Conservation (phyloP, 805 yeast genomes). For the Babjeviella inositovora region DNA sequence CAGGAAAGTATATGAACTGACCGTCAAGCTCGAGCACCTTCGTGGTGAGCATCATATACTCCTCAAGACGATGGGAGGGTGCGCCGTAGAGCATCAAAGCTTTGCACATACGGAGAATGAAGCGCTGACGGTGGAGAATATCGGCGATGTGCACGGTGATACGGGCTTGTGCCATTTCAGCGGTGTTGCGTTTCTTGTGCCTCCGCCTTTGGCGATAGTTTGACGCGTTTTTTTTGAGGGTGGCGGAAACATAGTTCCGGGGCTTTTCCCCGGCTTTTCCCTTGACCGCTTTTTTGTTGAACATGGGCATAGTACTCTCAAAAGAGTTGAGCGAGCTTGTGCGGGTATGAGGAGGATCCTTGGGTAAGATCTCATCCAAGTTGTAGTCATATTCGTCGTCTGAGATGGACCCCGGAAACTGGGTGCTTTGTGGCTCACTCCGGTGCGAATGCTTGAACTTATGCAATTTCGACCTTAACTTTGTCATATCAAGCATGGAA, state of each 20-base stretch:
- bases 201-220: constrained; percentile 8
- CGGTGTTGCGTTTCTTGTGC: constrained; percentile 13
- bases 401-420: too few relatives aligned
- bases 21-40: constrained; percentile 28
- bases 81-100: constrained; percentile 29
- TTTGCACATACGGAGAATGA: constrained; percentile 25
- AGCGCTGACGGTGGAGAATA: constrained; percentile 23
- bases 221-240: constrained; percentile 7
- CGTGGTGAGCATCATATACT: constrained; percentile 28
- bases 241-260: constrained; percentile 19
- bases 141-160: constrained; percentile 29
- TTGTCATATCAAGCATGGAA: constrained; percentile 1
- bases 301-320: too few relatives aligned
- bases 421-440: neutral
- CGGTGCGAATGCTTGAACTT: constrained; percentile 4
- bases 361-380: too few relatives aligned
- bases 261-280: constrained; percentile 13
- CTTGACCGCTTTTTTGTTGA: neutral
- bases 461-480: too few relatives aligned
- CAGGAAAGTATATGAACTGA: constrained; percentile 27
- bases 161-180: too few relatives aligned
- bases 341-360: too few relatives aligned
- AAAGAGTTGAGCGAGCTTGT: too few relatives aligned
- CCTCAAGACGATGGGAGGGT: constrained; percentile 27
- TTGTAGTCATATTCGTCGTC: too few relatives aligned